A percentile compares a stretch with the other conserved stretches of the same genome.
Evolutionary conservation across 345 rosid species (phyloP).

Genomic region (Syzygium grande): DNA sequence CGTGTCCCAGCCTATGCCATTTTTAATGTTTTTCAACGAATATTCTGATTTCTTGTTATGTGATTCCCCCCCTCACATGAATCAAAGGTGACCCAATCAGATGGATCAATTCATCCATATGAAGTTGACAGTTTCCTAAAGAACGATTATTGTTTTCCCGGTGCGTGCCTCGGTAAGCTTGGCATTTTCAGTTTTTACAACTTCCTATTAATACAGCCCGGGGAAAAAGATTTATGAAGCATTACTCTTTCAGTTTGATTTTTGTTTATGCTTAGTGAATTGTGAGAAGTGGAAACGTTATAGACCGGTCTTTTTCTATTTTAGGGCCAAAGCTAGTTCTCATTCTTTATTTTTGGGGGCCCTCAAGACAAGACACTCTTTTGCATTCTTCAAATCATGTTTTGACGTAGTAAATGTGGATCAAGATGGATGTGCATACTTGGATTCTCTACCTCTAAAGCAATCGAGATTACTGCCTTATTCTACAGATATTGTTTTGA

Average conservation of each 20-base stretch:
- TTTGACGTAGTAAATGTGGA: neutral
- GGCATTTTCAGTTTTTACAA: neutral
- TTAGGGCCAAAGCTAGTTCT: neutral
- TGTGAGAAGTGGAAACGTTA: neutral
- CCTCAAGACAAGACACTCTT: neutral
- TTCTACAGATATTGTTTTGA: constrained; percentile 71
- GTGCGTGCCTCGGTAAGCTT: neutral
- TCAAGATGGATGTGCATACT: neutral
- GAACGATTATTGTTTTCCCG: neutral
- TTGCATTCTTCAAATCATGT: neutral
- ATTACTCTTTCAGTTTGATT: neutral
- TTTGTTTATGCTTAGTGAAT: neutral
- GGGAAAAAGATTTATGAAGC: neutral
- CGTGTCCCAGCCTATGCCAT: neutral
- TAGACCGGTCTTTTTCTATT: neutral
- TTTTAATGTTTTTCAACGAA: neutral
- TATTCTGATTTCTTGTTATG: neutral
- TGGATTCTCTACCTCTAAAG: neutral
- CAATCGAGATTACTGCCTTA: neutral
- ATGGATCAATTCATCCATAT: neutral
- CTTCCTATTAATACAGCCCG: neutral
- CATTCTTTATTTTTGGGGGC: neutral
- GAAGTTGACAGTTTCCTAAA: neutral
- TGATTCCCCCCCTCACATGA: neutral
- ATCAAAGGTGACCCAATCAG: neutral